Evolutionary conservation across 2,329 filamentous ascomycete species (phyloP).

Genomic region (Monilinia laxa): DNA sequence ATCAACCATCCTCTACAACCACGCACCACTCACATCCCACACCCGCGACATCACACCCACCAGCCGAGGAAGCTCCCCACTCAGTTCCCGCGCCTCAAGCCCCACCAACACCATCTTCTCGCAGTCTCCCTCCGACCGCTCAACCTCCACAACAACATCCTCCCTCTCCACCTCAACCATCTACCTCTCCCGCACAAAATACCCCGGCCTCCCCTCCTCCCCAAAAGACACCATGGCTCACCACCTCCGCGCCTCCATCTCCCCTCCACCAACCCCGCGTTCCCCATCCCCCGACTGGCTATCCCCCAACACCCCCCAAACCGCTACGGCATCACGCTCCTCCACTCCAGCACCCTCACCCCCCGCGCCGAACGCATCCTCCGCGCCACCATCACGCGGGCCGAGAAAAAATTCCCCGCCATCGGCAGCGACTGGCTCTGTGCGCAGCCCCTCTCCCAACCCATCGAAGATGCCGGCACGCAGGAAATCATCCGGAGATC

Average conservation of each 20-base stretch:
- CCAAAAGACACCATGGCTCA: constrained; percentile 28
- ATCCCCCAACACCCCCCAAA: constrained; percentile 39
- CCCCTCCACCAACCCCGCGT: constrained; percentile 26
- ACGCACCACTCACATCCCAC: constrained; percentile 19
- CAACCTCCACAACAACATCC: constrained; percentile 24
- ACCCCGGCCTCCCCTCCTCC: constrained; percentile 33
- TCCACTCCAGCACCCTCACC: constrained; percentile 48
- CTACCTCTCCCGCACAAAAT: constrained; percentile 32
- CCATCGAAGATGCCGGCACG: constrained; percentile 49
- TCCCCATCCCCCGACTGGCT: constrained; percentile 37
- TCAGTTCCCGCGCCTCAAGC: constrained; percentile 24
- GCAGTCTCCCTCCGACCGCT: constrained; percentile 22
- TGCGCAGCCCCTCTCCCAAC: constrained; percentile 43
- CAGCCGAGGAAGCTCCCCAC: constrained; percentile 15
- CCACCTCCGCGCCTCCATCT: constrained; percentile 8
- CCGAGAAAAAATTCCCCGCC: constrained; percentile 49
- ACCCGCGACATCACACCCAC: constrained; percentile 1
- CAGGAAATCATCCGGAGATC: constrained; percentile 56
- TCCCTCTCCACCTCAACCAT: constrained; percentile 22
- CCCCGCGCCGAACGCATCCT: constrained; percentile 50
- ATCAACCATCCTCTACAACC: constrained; percentile 27
- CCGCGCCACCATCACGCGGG: constrained; percentile 51
- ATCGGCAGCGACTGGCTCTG: constrained; percentile 41
- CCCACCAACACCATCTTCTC: constrained; percentile 23
- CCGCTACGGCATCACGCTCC: constrained; percentile 51